These are phyloP conservation scores for Fusarium nanum DNA, from an alignment of 2,329 filamentous ascomycete species.

Conservation along the genomic window DNA sequence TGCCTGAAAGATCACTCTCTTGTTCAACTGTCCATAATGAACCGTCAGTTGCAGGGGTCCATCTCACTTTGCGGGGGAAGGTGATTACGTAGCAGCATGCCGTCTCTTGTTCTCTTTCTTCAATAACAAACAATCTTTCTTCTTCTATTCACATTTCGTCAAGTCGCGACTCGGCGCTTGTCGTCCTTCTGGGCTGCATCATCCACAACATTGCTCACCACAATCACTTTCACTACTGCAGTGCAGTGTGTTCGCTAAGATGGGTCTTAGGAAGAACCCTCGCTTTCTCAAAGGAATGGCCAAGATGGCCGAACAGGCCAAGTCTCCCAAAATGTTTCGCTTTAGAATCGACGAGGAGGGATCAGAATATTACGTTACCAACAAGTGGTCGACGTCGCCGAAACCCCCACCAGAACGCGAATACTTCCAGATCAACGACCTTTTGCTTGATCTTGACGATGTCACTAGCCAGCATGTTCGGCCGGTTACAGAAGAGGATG, in stretches of 20 bases:
- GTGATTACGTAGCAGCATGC: slow-evolving; percentile 22
- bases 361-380: slow-evolving; percentile 48
- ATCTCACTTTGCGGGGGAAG: slow-evolving; percentile 33
- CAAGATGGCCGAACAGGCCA: background rate
- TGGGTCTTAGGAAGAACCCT: slow-evolving; percentile 6
- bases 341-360: slow-evolving; percentile 25
- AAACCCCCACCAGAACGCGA: slow-evolving; percentile 34
- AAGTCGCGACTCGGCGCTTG: background rate
- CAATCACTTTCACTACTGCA: background rate
- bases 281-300: slow-evolving; percentile 18
- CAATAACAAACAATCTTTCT: background rate
- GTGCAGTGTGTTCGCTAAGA: slow-evolving; percentile 18
- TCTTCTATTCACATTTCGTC: background rate
- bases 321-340: slow-evolving; percentile 42
- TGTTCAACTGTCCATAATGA: background rate
- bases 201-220: background rate
- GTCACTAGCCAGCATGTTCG: slow-evolving; percentile 59
- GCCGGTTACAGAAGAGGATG: slow-evolving; percentile 52
- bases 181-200: background rate
- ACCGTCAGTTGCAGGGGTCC: slow-evolving; percentile 23
- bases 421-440: slow-evolving; percentile 56
- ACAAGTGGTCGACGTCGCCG: slow-evolving; percentile 22
- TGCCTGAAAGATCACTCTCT: slow-evolving; percentile 17
- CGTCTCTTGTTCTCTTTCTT: slow-evolving; percentile 1
- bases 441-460: slow-evolving; percentile 65